Evolutionary conservation across 2,329 filamentous ascomycete genomes (phyloP).

Genomic region (Pseudocercospora crystallina): DNA sequence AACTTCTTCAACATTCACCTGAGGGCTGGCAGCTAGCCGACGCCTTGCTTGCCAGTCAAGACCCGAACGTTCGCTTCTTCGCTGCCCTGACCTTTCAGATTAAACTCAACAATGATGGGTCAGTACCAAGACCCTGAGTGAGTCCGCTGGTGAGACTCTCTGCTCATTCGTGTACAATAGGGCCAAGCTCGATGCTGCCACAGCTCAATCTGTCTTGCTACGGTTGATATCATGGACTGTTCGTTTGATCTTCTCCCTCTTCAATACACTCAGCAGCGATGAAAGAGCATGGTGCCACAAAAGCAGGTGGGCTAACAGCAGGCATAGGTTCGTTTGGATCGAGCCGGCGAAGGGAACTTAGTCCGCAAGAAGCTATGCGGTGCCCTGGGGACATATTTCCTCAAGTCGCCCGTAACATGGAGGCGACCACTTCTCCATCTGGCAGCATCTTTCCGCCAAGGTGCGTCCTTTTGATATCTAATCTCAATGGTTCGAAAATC

Average conservation of each 20-base stretch:
- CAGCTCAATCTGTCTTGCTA: slow-evolving; percentile 59
- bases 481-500: too few species aligned
- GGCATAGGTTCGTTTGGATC: slow-evolving; percentile 42
- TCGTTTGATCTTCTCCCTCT: slow-evolving; percentile 8
- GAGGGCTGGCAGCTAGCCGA: slow-evolving; percentile 86
- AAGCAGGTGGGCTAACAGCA: not conserved
- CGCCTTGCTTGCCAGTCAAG: slow-evolving; percentile 65
- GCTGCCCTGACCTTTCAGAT: slow-evolving; percentile 89
- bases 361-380: slow-evolving; percentile 74
- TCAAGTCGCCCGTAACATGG: slow-evolving; percentile 69
- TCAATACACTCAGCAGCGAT: not conserved
- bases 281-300: not conserved
- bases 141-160: slow-evolving; percentile 27
- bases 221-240: slow-evolving; percentile 65
- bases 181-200: slow-evolving; percentile 53
- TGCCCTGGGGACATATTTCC: slow-evolving; percentile 73
- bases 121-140: slow-evolving; percentile 34
- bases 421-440: slow-evolving; percentile 54
- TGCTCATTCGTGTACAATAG: slow-evolving; percentile 25
- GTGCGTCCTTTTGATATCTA: not conserved
- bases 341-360: slow-evolving; percentile 55
- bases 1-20: slow-evolving; percentile 73
- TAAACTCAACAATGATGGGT: slow-evolving; percentile 69
- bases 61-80: slow-evolving; percentile 83
- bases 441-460: slow-evolving; percentile 28